A percentile compares a stretch with the other conserved stretches of the same genome.
phyloP scores from a whole-genome alignment of 2,329 filamentous ascomycete species.

The Claviceps purpurea region DNA sequence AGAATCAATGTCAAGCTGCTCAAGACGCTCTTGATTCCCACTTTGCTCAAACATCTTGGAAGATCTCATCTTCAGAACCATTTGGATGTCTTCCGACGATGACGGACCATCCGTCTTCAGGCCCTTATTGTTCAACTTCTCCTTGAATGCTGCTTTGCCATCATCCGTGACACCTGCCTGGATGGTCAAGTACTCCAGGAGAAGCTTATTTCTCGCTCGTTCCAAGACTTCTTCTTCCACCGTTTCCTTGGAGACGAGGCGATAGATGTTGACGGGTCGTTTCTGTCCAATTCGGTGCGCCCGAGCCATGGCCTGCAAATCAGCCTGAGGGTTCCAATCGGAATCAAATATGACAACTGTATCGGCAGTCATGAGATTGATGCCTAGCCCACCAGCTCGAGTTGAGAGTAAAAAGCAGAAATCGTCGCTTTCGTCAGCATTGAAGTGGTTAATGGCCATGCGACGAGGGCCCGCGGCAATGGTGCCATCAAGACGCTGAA shows the following conservation, averaged over 20 bases:
- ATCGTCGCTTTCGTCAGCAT: constrained; percentile 87
- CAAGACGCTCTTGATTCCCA: constrained; percentile 88
- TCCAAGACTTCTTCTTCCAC: constrained; percentile 97
- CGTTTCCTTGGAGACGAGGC: constrained; percentile 93
- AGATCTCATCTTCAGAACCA: constrained; percentile 93
- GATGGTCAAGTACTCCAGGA: constrained; percentile 94
- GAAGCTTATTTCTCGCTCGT: constrained; percentile 89
- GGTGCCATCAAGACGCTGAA: constrained; percentile 88
- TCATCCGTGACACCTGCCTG: constrained; percentile 95
- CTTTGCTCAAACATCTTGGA: constrained; percentile 99
- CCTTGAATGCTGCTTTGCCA: constrained; percentile 63
- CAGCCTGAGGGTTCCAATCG: constrained; percentile 97
- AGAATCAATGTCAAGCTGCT: constrained; percentile 94
- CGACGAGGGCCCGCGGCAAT: constrained; percentile 79
- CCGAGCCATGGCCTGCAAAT: constrained; percentile 95
- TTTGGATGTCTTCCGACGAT: constrained; percentile 87
- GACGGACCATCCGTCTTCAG: constrained; percentile 66
- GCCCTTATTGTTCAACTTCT: constrained; percentile 68
- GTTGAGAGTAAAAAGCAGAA: constrained; percentile 96
- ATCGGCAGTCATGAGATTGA: constrained; percentile 97
- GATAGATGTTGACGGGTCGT: constrained; percentile 89
- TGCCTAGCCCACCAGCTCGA: constrained; percentile 89
- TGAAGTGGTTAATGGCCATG: constrained; percentile 96
- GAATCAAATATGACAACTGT: constrained; percentile 97
- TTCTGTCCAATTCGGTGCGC: constrained; percentile 97